Percentiles rank a stretch among this genome's conserved stretches.
phyloP scores from a whole-genome alignment of 306 rosid species.

The Chamaecrista fasciculata region DNA sequence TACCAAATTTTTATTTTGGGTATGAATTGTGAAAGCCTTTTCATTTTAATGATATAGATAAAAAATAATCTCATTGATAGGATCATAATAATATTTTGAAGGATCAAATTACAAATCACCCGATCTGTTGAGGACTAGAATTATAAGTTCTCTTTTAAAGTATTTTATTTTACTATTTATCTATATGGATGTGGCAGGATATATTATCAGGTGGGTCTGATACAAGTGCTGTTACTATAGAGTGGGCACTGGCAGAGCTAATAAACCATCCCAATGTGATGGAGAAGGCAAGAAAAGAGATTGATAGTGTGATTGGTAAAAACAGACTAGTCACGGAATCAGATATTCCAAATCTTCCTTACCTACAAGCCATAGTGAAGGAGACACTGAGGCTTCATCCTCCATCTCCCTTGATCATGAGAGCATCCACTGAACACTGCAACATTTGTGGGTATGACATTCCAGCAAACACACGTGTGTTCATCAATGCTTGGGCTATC shows the following conservation, averaged over 20 bases:
- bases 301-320: conserved; percentile 47
- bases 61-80: no score
- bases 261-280: conserved; percentile 54
- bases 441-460: conserved; percentile 45
- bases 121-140: no score
- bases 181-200: no score
- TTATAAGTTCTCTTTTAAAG: no score
- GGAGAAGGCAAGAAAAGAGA: conserved; percentile 63
- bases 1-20: no score
- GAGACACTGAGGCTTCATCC: conserved; percentile 83
- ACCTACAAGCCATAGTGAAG: conserved; percentile 62
- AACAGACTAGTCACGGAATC: conserved; percentile 46
- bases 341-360: conserved; percentile 54
- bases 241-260: conserved; percentile 62
- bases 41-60: no score
- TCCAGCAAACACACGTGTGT: conserved; percentile 46
- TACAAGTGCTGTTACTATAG: conserved; percentile 44
- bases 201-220: conserved; percentile 61
- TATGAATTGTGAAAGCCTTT: no score
- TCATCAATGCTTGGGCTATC: conserved; percentile 65
- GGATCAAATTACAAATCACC: no score
- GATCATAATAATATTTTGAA: no score
- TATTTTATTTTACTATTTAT: background rate
- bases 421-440: conserved; percentile 54
- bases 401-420: conserved; percentile 55